A percentile compares a stretch with the other conserved stretches of the same genome.
phyloP scores from a whole-genome alignment of 768 basidiomycete genomes.

The Piloderma croceum region DNA sequence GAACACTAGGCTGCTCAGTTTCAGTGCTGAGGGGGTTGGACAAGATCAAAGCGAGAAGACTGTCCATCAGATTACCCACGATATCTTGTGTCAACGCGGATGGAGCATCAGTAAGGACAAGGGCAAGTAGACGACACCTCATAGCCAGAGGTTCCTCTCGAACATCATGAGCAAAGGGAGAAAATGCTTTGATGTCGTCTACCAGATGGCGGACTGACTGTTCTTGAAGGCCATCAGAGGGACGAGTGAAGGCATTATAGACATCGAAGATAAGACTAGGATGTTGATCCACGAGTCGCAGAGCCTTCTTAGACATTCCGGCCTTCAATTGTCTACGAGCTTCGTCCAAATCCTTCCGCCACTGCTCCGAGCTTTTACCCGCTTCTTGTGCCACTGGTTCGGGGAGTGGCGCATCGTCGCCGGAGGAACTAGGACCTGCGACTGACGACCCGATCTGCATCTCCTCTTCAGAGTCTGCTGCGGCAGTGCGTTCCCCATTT shows the following conservation, averaged over 20 bases:
- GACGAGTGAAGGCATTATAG: conserved; percentile 71
- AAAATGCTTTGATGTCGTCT: conserved; percentile 69
- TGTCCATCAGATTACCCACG: conserved; percentile 57
- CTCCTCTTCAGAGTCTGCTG: conserved; percentile 6
- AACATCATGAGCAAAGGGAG: conserved; percentile 57
- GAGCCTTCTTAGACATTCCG: conserved; percentile 60
- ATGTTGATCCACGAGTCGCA: conserved; percentile 81
- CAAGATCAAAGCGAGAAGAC: conserved; percentile 59
- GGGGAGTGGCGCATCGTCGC: too few relatives aligned
- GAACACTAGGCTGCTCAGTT: conserved; percentile 49
- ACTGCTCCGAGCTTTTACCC: conserved; percentile 54
- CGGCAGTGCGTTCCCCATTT: conserved; percentile 7
- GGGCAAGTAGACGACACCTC: conserved; percentile 78
- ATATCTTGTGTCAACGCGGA: conserved; percentile 51
- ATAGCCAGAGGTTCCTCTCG: conserved; percentile 76
- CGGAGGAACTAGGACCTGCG: conserved; percentile 10
- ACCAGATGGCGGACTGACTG: conserved; percentile 68
- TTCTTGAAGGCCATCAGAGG: conserved; percentile 50
- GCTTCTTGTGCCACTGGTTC: conserved; percentile 8
- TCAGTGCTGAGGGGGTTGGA: conserved; percentile 49
- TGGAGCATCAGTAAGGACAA: conserved; percentile 73
- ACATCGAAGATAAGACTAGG: conserved; percentile 87
- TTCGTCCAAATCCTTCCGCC: conserved; percentile 59
- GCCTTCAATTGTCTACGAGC: conserved; percentile 61
- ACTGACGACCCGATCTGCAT: background rate